Evolutionary conservation across 176 grass and related monocot genomes (phyloP).

Genomic region (Ensete ventricosum): DNA sequence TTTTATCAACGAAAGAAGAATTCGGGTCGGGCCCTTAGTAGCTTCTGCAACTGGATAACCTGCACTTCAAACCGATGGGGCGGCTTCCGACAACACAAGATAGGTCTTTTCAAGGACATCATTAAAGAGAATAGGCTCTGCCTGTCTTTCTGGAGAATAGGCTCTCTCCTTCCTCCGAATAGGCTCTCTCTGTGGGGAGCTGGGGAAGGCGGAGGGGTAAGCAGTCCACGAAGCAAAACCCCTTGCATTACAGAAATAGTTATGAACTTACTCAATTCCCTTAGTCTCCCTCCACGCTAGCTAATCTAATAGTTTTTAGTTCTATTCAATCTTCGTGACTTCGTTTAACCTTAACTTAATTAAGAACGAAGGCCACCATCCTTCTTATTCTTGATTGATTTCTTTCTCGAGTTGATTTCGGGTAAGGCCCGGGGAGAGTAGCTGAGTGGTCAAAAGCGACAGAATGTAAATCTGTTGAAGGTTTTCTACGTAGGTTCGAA

Average conservation of each 20-base stretch:
- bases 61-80: no score
- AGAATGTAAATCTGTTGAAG: constrained; percentile 4
- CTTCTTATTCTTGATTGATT: not conserved
- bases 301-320: constrained; percentile 10
- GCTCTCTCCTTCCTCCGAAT: no score
- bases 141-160: no score
- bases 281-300: not conserved
- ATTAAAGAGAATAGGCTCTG: no score
- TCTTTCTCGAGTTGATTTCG: not conserved
- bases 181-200: no score
- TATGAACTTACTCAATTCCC: not conserved
- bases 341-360: not conserved
- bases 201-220: not conserved
- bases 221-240: not conserved
- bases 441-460: constrained; percentile 2
- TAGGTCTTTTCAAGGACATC: no score
- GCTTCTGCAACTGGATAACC: no score
- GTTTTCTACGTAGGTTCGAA: constrained; percentile 1
- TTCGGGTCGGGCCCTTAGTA: no score
- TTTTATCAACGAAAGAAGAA: no score
- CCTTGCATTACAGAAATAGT: not conserved
- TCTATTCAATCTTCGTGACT: not conserved
- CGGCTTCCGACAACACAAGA: no score
- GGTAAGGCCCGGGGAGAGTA: not conserved
- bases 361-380: not conserved